These are phyloP conservation scores for Amylostereum areolatum DNA, from an alignment of 1,284 basidiomycete species.

Conservation along the genomic window DNA sequence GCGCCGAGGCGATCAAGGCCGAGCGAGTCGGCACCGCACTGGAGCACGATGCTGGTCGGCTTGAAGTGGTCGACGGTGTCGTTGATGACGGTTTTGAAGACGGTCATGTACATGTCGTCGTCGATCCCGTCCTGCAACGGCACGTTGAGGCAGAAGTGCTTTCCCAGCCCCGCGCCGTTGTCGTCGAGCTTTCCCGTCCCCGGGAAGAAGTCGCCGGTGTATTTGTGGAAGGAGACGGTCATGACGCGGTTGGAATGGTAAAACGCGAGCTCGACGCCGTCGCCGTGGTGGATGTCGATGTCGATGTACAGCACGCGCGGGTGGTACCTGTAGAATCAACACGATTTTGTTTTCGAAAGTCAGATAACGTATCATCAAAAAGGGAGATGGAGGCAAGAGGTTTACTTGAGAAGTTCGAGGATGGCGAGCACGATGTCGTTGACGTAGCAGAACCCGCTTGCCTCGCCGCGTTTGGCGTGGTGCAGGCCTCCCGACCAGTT, in stretches of 20 bases:
- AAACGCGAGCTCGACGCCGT: slow-evolving; percentile 96
- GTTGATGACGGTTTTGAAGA: slow-evolving; percentile 96
- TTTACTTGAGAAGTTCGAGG: slow-evolving; percentile 83
- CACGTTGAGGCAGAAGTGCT: slow-evolving; percentile 95
- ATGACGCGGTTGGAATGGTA: slow-evolving; percentile 97
- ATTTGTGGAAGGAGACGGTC: slow-evolving; percentile 99
- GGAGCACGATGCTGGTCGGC: slow-evolving; percentile 89
- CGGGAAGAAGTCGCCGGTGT: slow-evolving; percentile 97
- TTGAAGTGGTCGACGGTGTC: slow-evolving; percentile 89
- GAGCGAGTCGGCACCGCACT: slow-evolving; percentile 96
- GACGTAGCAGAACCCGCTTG: slow-evolving; percentile 94
- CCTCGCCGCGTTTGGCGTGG: slow-evolving; percentile 94
- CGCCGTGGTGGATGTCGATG: slow-evolving; percentile 97
- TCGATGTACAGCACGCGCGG: slow-evolving; percentile 94
- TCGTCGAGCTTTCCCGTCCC: slow-evolving; percentile 93
- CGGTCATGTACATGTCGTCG: slow-evolving; percentile 91
- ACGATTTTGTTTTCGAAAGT: neutral
- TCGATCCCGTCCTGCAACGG: slow-evolving; percentile 96
- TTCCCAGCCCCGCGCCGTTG: slow-evolving; percentile 81
- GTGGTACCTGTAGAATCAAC: slow-evolving; percentile 74
- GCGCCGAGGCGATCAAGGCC: slow-evolving; percentile 93
- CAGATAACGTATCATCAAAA: neutral
- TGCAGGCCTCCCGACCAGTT: slow-evolving; percentile 97
- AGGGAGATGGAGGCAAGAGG: slow-evolving; percentile 6
- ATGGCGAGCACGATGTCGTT: slow-evolving; percentile 95